Evolutionary conservation across 208 protist species (phyloP), one percentile per base, ranked within the genome.

Genomic region (Acanthamoeba castellanii): DNA sequence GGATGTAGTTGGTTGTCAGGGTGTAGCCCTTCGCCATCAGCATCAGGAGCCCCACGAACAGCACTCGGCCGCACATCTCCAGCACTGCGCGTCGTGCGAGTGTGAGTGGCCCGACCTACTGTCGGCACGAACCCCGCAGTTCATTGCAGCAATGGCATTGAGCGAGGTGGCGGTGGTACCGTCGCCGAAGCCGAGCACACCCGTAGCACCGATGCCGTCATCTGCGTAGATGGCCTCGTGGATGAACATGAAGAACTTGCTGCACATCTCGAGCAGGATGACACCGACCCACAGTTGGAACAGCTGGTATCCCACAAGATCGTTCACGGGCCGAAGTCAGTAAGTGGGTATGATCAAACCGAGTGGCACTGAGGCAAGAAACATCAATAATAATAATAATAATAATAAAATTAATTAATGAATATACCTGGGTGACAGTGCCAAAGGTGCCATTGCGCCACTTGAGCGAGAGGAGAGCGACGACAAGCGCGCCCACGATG

Each of bases 171-270:
- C 30, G 20, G 30, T 34, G 37, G n/a, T 45, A 78, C 70, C 70
- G 16, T 78, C 70, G n/a, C 70, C 70, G 30, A 78, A 78, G 70
- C 70, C 70, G 16, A 47, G n/a, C 32, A 78, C 14, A 11, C 70
- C 70, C 22, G 70, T 6, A 47, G 70, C 70, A 6, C 70, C 70
- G 16, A 47, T n/a, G 70, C 70, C 70, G 30, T 78, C 70, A n/a
- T 45, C 70, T 14, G 70, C 70, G 37, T 78, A 78, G 70, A 78
- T 78, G 37, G 70, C 70, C n/a, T 78, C 32, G n/a, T 78, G 70
- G n/a, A 78, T 34, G 37, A 78, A 78, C 70, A 78, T 78, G 70
- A 78, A 78, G 70, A 78, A 78, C 70, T 78, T 78, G 70, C 70
- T 78, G 70, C 70, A 78, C 70, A 78, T 78, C 30, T 78, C 70